These are phyloP conservation scores for Cutaneotrichosporon sp. DNA, from an alignment of 1,284 basidiomycete species.

Conservation along the genomic window DNA sequence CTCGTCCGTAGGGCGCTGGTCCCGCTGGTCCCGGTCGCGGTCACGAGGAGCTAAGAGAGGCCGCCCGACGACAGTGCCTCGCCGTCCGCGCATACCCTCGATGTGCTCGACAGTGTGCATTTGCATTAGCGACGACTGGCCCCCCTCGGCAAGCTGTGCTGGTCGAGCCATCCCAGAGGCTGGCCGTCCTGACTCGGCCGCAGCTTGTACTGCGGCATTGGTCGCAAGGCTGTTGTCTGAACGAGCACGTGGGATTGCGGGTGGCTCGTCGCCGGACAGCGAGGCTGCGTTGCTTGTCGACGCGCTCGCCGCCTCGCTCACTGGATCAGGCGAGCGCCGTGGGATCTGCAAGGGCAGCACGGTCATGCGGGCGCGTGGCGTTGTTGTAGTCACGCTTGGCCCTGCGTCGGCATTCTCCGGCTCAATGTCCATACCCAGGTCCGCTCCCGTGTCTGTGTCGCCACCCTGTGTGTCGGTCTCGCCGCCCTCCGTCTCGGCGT, in stretches of 20 bases:
- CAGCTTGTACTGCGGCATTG: slow-evolving; percentile 14
- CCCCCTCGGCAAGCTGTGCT: slow-evolving; percentile 32
- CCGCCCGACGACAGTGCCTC: slow-evolving; percentile 41
- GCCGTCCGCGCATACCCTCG: slow-evolving; percentile 22
- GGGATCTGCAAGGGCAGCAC: slow-evolving; percentile 34
- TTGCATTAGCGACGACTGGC: slow-evolving; percentile 44
- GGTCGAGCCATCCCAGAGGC: slow-evolving; percentile 25
- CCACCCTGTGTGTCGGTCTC: slow-evolving; percentile 34
- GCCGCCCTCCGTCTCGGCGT: slow-evolving; percentile 35
- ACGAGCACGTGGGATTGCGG: slow-evolving; percentile 31
- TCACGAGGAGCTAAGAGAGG: slow-evolving; percentile 28
- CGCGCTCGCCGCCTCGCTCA: slow-evolving; percentile 24
- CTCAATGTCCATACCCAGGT: slow-evolving; percentile 23
- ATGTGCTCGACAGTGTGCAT: slow-evolving; percentile 23
- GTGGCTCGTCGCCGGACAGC: slow-evolving; percentile 28
- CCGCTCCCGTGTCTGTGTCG: slow-evolving; percentile 40
- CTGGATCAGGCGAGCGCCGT: slow-evolving; percentile 20
- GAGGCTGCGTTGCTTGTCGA: slow-evolving; percentile 32
- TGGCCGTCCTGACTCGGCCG: slow-evolving; percentile 17
- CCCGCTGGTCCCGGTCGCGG: not conserved
- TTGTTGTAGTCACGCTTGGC: slow-evolving; percentile 23
- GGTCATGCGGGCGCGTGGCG: slow-evolving; percentile 35
- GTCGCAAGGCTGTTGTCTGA: slow-evolving; percentile 35
- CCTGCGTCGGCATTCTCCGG: slow-evolving; percentile 2
- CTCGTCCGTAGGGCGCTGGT: slow-evolving; percentile 23